phyloP scores from a whole-genome alignment of 352 stramenopile genomes.

The Plasmopara muralis region DNA sequence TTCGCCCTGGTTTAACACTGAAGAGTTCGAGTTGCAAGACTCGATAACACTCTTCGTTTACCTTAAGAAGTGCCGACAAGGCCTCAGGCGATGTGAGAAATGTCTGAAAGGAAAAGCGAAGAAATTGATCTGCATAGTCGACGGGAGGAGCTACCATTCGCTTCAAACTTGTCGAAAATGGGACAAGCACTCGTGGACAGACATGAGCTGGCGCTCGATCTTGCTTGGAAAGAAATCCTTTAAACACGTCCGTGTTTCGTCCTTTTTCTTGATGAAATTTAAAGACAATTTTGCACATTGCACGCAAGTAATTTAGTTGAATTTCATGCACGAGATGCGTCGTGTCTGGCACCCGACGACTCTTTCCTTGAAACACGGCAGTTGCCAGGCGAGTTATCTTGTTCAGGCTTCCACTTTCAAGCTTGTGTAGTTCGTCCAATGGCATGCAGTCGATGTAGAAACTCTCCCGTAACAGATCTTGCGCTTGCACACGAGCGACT shows the following conservation, averaged over 20 bases:
- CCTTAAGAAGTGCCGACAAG: slow-evolving; percentile 63
- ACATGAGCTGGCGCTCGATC: slow-evolving; percentile 34
- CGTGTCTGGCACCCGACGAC: slow-evolving; percentile 60
- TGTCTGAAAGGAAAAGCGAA: slow-evolving; percentile 82
- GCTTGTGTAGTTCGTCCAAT: slow-evolving; percentile 72
- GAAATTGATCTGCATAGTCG: slow-evolving; percentile 83
- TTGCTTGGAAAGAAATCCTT: slow-evolving; percentile 38
- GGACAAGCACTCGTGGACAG: slow-evolving; percentile 36
- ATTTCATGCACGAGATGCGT: slow-evolving; percentile 82
- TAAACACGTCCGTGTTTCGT: slow-evolving; percentile 56
- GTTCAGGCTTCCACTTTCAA: slow-evolving; percentile 69
- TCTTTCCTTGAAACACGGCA: slow-evolving; percentile 59
- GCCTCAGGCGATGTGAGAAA: slow-evolving; percentile 77
- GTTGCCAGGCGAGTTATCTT: slow-evolving; percentile 72
- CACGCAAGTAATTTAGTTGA: slow-evolving; percentile 86
- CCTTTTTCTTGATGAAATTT: slow-evolving; percentile 56
- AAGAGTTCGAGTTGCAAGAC: slow-evolving; percentile 78
- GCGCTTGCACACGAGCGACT: slow-evolving; percentile 43
- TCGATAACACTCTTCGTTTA: slow-evolving; percentile 82
- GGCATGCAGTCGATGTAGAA: slow-evolving; percentile 86
- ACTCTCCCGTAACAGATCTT: slow-evolving; percentile 65
- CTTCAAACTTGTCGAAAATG: slow-evolving; percentile 10
- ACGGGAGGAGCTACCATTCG: slow-evolving; percentile 42
- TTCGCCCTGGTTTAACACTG: slow-evolving; percentile 61
- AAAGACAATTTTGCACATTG: slow-evolving; percentile 90